phyloP scores from a whole-genome alignment of 768 basidiomycete genomes.

The Pleurotus eryngii region DNA sequence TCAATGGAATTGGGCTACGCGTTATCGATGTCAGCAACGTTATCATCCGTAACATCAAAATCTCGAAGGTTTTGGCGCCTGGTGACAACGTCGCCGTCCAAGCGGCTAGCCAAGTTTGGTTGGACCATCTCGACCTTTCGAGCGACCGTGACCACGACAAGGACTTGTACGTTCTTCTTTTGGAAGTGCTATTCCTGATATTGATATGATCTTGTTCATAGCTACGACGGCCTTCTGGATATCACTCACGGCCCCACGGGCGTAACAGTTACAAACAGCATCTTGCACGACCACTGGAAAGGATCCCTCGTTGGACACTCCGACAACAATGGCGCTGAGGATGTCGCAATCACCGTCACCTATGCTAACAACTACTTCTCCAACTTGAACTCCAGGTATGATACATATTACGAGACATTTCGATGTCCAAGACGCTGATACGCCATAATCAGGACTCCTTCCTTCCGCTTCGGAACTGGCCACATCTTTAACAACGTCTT shows the following conservation, averaged over 20 bases:
- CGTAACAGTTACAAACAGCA: conserved; percentile 39
- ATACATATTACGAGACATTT: too few species aligned
- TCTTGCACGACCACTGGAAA: conserved; percentile 45
- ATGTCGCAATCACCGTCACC: conserved; percentile 23
- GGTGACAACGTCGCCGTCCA: conserved; percentile 46
- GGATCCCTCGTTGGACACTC: conserved; percentile 41
- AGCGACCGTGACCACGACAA: conserved; percentile 44
- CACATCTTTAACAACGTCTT: conserved; percentile 46
- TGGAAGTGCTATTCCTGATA: background rate
- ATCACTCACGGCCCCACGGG: conserved; percentile 42
- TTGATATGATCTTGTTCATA: conserved; percentile 9
- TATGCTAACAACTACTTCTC: conserved; percentile 8
- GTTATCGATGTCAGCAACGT: conserved; percentile 39
- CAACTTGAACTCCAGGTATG: background rate
- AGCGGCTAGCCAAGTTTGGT: conserved; percentile 36
- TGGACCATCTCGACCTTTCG: conserved; percentile 43
- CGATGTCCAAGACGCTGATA: too few species aligned
- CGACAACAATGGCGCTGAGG: conserved; percentile 36
- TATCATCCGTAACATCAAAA: conserved; percentile 47
- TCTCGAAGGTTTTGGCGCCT: conserved; percentile 42
- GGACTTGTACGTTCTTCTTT: conserved; percentile 24
- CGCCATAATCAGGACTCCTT: conserved; percentile 30
- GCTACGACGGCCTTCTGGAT: conserved; percentile 44
- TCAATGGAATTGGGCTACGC: conserved; percentile 42
- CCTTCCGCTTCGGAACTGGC: conserved; percentile 43